Percentiles rank a stretch among this genome's conserved stretches.
Evolutionary conservation across 306 rosid species (phyloP).

Genomic region (Hippophae tibetana): DNA sequence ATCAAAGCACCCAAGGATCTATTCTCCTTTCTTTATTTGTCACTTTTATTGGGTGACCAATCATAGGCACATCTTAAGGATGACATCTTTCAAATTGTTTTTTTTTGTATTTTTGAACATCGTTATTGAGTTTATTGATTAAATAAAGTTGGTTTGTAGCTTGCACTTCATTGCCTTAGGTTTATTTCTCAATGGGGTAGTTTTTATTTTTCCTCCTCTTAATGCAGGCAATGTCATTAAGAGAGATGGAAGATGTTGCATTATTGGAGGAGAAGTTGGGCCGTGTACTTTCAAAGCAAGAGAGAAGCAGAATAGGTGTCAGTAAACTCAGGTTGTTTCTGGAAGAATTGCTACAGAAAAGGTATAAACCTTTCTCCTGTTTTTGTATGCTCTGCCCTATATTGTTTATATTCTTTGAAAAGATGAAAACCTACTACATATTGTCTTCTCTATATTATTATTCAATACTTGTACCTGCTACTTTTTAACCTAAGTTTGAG

Average conservation of each 20-base stretch:
- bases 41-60: no score
- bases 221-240: conserved; percentile 60
- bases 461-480: conserved; percentile 10
- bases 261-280: conserved; percentile 77
- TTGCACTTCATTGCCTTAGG: conserved; percentile 13
- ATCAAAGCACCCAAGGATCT: no score
- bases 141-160: not conserved
- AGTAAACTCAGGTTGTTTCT: conserved; percentile 75
- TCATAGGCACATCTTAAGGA: no score
- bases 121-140: no score
- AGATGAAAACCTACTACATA: no score
- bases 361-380: conserved; percentile 27
- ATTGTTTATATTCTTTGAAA: not conserved
- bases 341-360: conserved; percentile 84
- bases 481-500: conserved; percentile 18
- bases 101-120: no score
- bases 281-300: conserved; percentile 63
- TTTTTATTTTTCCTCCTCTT: conserved; percentile 5
- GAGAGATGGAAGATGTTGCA: conserved; percentile 82
- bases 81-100: no score
- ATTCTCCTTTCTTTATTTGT: no score
- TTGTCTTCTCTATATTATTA: not conserved
- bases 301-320: conserved; percentile 86
- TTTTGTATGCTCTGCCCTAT: not conserved
- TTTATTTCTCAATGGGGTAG: not conserved